phyloP scores from a whole-genome alignment of 2,329 filamentous ascomycete genomes.

The Hymenoscyphus fructigenus region DNA sequence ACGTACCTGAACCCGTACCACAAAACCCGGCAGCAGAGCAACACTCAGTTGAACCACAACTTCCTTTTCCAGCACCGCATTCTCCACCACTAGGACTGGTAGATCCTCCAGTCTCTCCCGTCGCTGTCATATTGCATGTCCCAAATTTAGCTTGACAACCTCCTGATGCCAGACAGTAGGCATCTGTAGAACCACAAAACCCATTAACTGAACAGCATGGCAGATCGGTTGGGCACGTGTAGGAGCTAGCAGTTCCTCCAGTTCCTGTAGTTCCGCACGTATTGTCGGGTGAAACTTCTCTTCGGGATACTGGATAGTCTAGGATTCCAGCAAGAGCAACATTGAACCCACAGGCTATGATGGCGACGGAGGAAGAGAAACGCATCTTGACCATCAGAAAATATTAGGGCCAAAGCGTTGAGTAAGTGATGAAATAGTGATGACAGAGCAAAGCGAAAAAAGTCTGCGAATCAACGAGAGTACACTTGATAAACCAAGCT shows the following conservation, averaged over 20 bases:
- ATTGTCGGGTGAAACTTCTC: conserved; percentile 27
- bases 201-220: conserved; percentile 37
- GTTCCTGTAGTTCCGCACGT: conserved; percentile 24
- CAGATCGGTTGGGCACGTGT: conserved; percentile 22
- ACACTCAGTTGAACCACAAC: conserved; percentile 26
- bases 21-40: conserved; percentile 30
- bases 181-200: conserved; percentile 35
- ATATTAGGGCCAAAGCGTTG: background rate
- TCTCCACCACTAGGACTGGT: conserved; percentile 20
- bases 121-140: conserved; percentile 16
- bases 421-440: background rate
- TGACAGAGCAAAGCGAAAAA: background rate
- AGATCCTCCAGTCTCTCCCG: conserved; percentile 4
- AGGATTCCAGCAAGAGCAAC: conserved; percentile 13
- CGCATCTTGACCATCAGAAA: conserved; percentile 3
- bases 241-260: conserved; percentile 21
- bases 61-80: conserved; percentile 26
- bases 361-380: background rate
- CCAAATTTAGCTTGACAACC: conserved; percentile 33
- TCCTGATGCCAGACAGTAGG: conserved; percentile 32
- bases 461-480: conserved; percentile 6
- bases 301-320: background rate
- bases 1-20: conserved; percentile 24
- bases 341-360: conserved; percentile 9
- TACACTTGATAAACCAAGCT: background rate